Evolutionary conservation across 2,329 filamentous ascomycete species (phyloP), one percentile per base, ranked within the genome.

Genomic region (Chrysoporthe cubensis): DNA sequence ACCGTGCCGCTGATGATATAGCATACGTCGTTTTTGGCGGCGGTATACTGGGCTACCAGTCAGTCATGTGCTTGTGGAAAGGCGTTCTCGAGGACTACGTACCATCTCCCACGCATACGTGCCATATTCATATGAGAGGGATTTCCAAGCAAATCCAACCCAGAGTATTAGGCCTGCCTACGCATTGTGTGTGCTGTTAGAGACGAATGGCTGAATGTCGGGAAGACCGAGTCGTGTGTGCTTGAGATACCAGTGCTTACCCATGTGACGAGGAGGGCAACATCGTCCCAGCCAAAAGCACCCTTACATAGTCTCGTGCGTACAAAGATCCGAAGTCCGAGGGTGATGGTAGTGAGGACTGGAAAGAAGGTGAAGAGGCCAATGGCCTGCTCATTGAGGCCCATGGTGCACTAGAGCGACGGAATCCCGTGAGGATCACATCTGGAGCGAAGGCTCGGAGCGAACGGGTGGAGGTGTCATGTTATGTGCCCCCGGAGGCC

Each of bases 231-330:
- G 32, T 16, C 2, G 2, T 16, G 2, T 16, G 21, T 9, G 37
- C 50, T 21, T 34, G 34, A 3, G n/a, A 7, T 18, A 21, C 11
- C 2, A 43, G 14, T 14, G 46, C 66, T 64, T 37, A 70, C 68
- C 48, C 62, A 70, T 50, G 68, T 66, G 40, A 70, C 18, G 37
- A 70, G 37, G 18, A 70, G 60, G 5, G 60, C 60, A 6, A 64
- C 59, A 61, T 70, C 68, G 43, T 70, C 68, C 66, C 68, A 70
- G 4, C 68, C 68, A 16, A 70, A 68, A 1, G 66, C 68, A 3
- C 66, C 63, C 32, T 61, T 68, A 16, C 66, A 61, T 8, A 70
- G 48, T 46, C 16, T 64, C 3, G 62, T 68, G 7, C 68, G 59
- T 18, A 70, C 68, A 11, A 57, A 62, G 2, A 70, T 2, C 8